phyloP scores from a whole-genome alignment of 2,329 filamentous ascomycete species.

The Fulvia fulva region DNA sequence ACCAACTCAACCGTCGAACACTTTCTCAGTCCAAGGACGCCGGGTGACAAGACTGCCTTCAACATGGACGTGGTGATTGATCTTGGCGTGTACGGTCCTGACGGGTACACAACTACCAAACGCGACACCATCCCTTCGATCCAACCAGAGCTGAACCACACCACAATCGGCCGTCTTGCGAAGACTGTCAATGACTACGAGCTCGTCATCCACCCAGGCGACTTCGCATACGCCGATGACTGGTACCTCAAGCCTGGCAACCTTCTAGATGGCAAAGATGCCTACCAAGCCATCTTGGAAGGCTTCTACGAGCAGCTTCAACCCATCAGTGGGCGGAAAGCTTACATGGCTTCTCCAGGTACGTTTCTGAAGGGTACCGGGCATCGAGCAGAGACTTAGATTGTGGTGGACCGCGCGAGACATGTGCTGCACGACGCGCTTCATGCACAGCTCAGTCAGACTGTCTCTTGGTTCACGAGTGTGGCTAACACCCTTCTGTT shows the following conservation, averaged over 20 bases:
- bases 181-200: slow-evolving; percentile 54
- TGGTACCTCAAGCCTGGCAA: slow-evolving; percentile 50
- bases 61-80: slow-evolving; percentile 50
- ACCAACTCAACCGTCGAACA: slow-evolving; percentile 53
- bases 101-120: slow-evolving; percentile 54
- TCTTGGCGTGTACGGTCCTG: slow-evolving; percentile 51
- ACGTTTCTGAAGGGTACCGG: not conserved
- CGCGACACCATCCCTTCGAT: slow-evolving; percentile 48
- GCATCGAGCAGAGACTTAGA: too few species aligned
- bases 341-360: slow-evolving; percentile 52
- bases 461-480: not conserved
- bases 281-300: slow-evolving; percentile 56
- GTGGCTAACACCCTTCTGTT: not conserved
- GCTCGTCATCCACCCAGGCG: slow-evolving; percentile 52
- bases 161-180: slow-evolving; percentile 55
- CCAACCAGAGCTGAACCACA: slow-evolving; percentile 53
- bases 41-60: slow-evolving; percentile 56
- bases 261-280: slow-evolving; percentile 46
- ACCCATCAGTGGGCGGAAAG: slow-evolving; percentile 51
- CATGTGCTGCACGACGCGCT: too few species aligned
- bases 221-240: slow-evolving; percentile 58
- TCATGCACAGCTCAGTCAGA: not conserved
- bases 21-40: slow-evolving; percentile 51
- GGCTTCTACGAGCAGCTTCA: slow-evolving; percentile 55
- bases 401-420: too few species aligned